Conservation (phyloP, 192 early-diverging fungal species). For the Phlyctochytrium bullatum region DNA sequence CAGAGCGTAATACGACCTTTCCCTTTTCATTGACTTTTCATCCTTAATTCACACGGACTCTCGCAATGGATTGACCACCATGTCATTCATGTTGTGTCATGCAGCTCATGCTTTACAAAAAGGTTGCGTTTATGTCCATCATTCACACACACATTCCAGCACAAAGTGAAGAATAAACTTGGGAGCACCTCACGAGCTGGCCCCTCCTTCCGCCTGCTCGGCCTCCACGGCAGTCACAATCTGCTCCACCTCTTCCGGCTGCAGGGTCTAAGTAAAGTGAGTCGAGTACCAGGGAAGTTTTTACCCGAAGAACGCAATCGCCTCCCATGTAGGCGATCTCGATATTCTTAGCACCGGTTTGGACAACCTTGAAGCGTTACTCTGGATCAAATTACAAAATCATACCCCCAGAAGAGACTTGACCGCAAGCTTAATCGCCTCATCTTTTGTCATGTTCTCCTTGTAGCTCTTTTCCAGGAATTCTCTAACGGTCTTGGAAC, state of each 20-base stretch:
- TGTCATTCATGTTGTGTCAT: too few species aligned
- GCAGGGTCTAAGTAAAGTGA: slow-evolving; percentile 5
- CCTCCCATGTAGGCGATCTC: slow-evolving; percentile 90
- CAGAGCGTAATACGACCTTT: too few species aligned
- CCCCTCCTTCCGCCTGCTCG: slow-evolving; percentile 25
- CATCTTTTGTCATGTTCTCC: slow-evolving; percentile 74
- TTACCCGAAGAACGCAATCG: slow-evolving; percentile 67
- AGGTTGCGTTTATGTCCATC: too few species aligned
- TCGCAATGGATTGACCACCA: too few species aligned
- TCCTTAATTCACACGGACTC: too few species aligned
- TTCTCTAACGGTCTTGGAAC: slow-evolving; percentile 95
- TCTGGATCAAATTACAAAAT: background rate
- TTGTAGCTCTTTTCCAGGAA: slow-evolving; percentile 98
- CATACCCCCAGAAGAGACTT: slow-evolving; percentile 84
- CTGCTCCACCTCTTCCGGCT: slow-evolving; percentile 22
- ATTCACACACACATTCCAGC: too few species aligned
- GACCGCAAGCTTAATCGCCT: slow-evolving; percentile 87
- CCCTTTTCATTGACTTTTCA: too few species aligned
- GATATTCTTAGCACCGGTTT: slow-evolving; percentile 99
- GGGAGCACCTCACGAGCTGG: too few species aligned
- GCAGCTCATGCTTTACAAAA: too few species aligned
- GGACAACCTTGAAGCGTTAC: slow-evolving; percentile 69
- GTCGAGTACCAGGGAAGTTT: background rate
- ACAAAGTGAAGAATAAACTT: too few species aligned
- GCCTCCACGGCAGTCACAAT: slow-evolving; percentile 24